A percentile compares a stretch with the other conserved stretches of the same genome.
phyloP scores from a whole-genome alignment of 2,329 filamentous ascomycete genomes.

The Furcasterigmium sp. region DNA sequence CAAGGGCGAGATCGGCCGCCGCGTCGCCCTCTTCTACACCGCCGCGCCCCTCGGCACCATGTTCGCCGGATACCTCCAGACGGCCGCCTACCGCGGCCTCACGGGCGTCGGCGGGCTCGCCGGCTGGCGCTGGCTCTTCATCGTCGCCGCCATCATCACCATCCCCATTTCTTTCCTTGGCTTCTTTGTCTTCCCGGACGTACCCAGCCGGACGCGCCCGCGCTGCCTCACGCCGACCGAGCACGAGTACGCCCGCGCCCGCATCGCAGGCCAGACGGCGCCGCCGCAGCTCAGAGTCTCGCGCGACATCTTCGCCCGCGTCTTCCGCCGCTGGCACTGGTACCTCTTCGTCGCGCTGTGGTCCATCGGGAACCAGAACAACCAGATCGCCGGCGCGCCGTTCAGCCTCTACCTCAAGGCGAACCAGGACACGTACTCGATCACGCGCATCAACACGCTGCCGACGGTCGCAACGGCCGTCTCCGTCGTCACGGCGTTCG shows the following conservation, averaged over 20 bases:
- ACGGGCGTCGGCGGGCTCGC: slow-evolving; percentile 35
- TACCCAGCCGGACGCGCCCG: slow-evolving; percentile 22
- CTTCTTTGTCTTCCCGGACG: slow-evolving; percentile 25
- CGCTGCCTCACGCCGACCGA: slow-evolving; percentile 22
- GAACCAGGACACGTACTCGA: slow-evolving; percentile 26
- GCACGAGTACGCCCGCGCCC: slow-evolving; percentile 22
- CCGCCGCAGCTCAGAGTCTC: slow-evolving; percentile 24
- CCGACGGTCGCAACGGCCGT: slow-evolving; percentile 33
- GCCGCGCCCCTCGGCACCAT: slow-evolving; percentile 52
- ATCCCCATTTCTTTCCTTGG: slow-evolving; percentile 47
- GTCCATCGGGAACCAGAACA: slow-evolving; percentile 31
- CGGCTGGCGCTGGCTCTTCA: slow-evolving; percentile 50
- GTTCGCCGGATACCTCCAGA: slow-evolving; percentile 55
- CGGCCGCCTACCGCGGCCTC: slow-evolving; percentile 44
- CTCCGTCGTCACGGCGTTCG: slow-evolving; percentile 27
- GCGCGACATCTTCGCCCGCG: slow-evolving; percentile 26
- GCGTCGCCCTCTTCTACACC: slow-evolving; percentile 54
- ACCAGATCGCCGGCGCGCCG: slow-evolving; percentile 24
- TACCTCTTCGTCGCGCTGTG: slow-evolving; percentile 31
- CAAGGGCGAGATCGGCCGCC: slow-evolving; percentile 48
- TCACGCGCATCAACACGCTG: slow-evolving; percentile 33
- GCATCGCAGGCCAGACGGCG: slow-evolving; percentile 19
- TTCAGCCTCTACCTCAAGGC: slow-evolving; percentile 35
- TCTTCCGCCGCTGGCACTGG: slow-evolving; percentile 32
- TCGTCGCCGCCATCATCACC: slow-evolving; percentile 55